These are phyloP conservation scores for Mucor velutinosus DNA, from an alignment of 371 early-diverging fungal species.

Conservation along the genomic window DNA sequence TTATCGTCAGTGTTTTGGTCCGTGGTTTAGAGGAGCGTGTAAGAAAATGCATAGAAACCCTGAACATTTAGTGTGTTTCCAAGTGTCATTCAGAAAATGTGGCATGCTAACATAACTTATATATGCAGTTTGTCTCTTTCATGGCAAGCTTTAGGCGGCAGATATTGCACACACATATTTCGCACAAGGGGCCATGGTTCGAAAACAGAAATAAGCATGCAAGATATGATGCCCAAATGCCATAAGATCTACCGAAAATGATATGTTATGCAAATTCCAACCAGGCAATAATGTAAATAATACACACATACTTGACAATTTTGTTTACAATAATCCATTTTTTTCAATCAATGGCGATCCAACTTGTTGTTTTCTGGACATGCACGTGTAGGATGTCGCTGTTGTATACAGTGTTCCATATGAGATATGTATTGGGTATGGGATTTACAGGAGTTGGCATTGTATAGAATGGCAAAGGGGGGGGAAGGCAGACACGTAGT, in stretches of 20 bases:
- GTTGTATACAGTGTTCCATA: neutral
- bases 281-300: constrained; percentile 2
- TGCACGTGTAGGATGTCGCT: neutral
- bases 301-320: neutral
- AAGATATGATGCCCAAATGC: neutral
- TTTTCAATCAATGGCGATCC: neutral
- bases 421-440: neutral
- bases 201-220: neutral
- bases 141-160: no score
- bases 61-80: no score
- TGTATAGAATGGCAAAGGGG: neutral
- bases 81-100: no score
- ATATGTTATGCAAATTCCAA: constrained; percentile 6
- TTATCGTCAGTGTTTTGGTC: no score
- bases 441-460: neutral
- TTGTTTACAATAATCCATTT: neutral
- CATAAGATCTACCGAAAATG: neutral
- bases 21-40: no score
- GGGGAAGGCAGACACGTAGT: neutral
- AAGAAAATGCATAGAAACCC: no score
- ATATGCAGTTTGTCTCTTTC: no score
- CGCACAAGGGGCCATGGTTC: no score
- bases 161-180: no score
- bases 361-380: neutral
- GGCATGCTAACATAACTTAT: no score